phyloP scores from a whole-genome alignment of 2,329 filamentous ascomycete species.

The Hymenoscyphus albidus region DNA sequence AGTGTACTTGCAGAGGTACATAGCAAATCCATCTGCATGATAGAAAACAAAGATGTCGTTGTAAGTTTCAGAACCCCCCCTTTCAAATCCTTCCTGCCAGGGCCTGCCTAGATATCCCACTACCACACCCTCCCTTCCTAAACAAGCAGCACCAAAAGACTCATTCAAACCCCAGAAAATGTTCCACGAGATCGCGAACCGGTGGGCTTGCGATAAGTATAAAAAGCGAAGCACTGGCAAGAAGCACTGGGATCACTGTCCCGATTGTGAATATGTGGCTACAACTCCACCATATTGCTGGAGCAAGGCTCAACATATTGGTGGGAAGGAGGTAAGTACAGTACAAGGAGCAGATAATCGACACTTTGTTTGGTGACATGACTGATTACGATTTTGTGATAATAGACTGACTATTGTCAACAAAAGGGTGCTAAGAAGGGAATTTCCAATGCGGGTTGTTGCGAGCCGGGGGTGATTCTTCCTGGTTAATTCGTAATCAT shows the following conservation, averaged over 20 bases:
- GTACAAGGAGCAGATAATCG: no score
- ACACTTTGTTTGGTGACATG: no score
- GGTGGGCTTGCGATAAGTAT: conserved; percentile 16
- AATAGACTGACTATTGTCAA: no score
- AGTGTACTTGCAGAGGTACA: conserved; percentile 28
- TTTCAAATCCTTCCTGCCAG: neutral
- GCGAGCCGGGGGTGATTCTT: no score
- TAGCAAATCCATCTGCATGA: conserved; percentile 17
- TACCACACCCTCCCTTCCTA: no score
- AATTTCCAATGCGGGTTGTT: no score
- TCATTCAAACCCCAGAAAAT: conserved; percentile 7
- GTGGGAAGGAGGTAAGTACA: no score
- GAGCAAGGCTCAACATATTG: no score
- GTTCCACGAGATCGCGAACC: conserved; percentile 19
- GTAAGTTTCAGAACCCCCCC: neutral
- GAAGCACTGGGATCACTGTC: conserved; percentile 18
- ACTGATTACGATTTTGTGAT: no score
- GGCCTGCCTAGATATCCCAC: neutral
- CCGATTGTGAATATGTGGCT: conserved; percentile 17
- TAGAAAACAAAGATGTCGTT: conserved; percentile 10
- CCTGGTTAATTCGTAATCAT: no score
- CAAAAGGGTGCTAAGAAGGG: no score
- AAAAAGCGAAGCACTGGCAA: conserved; percentile 14
- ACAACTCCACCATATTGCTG: neutral
- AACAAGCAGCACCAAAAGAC: no score